A percentile compares a stretch with the other conserved stretches of the same genome.
phyloP scores from a whole-genome alignment of 2,329 filamentous ascomycete species.

The Microsporum audouinii region DNA sequence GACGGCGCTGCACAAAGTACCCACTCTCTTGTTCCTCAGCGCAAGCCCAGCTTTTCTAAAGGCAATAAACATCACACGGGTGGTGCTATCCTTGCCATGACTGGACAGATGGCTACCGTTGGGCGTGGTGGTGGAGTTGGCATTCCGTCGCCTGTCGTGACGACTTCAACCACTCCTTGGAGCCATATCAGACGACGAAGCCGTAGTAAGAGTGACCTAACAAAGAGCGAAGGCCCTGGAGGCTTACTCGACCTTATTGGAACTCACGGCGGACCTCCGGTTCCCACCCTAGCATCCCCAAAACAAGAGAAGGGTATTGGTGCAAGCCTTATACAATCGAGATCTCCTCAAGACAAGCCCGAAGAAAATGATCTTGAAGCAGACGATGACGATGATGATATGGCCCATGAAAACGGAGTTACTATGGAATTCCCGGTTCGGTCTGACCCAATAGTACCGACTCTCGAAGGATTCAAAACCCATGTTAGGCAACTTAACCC shows the following conservation, averaged over 20 bases:
- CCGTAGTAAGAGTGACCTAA: constrained; percentile 48
- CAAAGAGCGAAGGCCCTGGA: constrained; percentile 27
- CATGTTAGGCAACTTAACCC: constrained; percentile 67
- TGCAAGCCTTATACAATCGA: constrained; percentile 13
- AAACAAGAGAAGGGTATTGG: constrained; percentile 22
- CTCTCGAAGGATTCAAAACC: constrained; percentile 61
- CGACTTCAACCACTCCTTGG: constrained; percentile 30
- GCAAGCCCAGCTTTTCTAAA: constrained; percentile 30
- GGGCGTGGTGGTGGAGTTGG: constrained; percentile 48
- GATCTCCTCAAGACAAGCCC: constrained; percentile 21
- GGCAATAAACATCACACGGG: constrained; percentile 31
- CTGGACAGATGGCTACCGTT: constrained; percentile 36
- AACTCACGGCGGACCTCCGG: constrained; percentile 47
- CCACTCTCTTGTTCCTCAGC: constrained; percentile 23
- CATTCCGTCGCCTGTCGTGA: constrained; percentile 30
- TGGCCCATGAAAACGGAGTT: constrained; percentile 48
- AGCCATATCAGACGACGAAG: constrained; percentile 37
- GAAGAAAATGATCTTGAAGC: constrained; percentile 41
- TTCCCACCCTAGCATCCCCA: constrained; percentile 44
- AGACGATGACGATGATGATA: constrained; percentile 50
- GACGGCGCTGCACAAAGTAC: constrained; percentile 4
- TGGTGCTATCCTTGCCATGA: constrained; percentile 34
- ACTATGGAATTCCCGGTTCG: constrained; percentile 51
- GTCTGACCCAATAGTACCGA: constrained; percentile 59
- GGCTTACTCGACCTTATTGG: constrained; percentile 46